Conservation (phyloP, 106 monocot genomes). For the Acorus calamus region DNA sequence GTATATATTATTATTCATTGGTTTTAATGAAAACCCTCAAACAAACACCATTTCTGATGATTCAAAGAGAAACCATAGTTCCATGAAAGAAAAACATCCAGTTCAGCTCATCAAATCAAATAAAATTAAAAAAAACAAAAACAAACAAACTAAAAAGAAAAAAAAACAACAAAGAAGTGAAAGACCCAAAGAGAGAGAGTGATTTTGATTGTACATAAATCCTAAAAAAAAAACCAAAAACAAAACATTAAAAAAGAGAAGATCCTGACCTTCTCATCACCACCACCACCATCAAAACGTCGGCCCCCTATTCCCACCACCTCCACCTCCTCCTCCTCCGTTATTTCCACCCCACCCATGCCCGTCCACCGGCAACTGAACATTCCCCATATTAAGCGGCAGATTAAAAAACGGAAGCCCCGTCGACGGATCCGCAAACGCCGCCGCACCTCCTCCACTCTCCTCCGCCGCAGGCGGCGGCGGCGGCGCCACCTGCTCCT, state of each 20-base stretch:
- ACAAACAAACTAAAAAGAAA: background rate
- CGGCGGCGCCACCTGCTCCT: constrained; percentile 8
- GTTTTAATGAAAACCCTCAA: no score
- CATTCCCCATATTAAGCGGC: constrained; percentile 20
- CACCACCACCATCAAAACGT: constrained; percentile 16
- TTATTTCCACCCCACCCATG: constrained; percentile 28
- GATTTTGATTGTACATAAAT: no score
- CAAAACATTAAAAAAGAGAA: no score
- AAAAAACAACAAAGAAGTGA: background rate
- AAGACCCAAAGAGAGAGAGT: background rate
- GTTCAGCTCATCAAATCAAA: background rate
- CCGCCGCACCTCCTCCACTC: background rate
- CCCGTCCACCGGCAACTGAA: constrained; percentile 23
- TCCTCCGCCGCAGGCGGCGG: background rate
- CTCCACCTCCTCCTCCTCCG: background rate
- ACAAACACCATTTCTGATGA: no score
- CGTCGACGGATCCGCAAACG: constrained; percentile 32
- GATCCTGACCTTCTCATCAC: no score
- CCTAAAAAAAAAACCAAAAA: no score
- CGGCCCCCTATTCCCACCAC: background rate
- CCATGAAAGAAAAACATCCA: background rate
- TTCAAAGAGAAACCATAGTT: no score
- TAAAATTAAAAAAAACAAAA: background rate
- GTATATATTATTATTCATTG: no score
- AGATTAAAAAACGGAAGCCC: constrained; percentile 45